Conservation (phyloP, 2,329 filamentous ascomycete species). For the Alternaria longipes region DNA sequence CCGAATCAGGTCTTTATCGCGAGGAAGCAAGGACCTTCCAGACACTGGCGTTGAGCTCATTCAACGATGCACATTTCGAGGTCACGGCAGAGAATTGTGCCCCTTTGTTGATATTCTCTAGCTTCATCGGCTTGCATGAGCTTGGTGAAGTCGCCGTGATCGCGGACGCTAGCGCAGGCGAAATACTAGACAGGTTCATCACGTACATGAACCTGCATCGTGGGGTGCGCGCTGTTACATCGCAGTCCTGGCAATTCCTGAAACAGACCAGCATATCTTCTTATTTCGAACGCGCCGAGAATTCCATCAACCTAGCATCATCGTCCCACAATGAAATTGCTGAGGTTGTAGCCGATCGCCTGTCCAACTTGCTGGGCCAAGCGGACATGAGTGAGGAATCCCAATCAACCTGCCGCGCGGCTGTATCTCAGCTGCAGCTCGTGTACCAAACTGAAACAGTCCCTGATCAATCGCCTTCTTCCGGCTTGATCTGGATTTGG, state of each 20-base stretch:
- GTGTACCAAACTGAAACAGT: background rate
- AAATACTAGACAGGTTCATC: background rate
- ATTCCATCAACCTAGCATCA: background rate
- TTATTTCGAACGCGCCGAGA: background rate
- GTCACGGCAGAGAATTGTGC: background rate
- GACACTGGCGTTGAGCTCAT: background rate
- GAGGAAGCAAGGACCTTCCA: background rate
- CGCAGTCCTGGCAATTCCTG: constrained; percentile 1
- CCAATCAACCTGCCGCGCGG: background rate
- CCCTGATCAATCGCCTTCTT: background rate
- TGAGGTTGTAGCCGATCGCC: background rate
- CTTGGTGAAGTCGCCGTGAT: background rate
- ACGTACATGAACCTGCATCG: constrained; percentile 9
- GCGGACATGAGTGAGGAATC: constrained; percentile 1
- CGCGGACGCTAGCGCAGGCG: background rate
- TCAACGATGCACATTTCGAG: background rate
- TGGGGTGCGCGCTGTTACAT: background rate
- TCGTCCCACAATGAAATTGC: background rate
- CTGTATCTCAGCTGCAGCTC: background rate
- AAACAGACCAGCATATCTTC: constrained; percentile 2
- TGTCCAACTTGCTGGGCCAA: background rate
- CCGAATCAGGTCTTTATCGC: background rate
- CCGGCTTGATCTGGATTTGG: constrained; percentile 28
- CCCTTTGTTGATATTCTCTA: background rate
- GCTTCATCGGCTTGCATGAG: background rate